A percentile compares a stretch with the other conserved stretches of the same genome.
These are phyloP conservation scores for Elaeagnus macrophylla DNA, from an alignment of 306 rosid genomes.

Conservation along the genomic window DNA sequence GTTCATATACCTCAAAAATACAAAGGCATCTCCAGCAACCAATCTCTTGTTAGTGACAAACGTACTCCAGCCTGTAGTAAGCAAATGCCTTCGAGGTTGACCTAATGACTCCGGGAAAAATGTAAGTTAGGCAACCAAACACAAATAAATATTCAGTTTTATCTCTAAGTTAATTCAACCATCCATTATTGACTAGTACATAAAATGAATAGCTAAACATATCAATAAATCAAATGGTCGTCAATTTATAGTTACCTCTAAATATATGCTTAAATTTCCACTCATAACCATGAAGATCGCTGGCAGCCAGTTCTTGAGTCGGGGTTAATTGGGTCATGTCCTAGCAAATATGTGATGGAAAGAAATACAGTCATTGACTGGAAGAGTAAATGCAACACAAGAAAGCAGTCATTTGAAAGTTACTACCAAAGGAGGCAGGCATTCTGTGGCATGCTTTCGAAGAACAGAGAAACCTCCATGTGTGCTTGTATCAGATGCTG, in stretches of 20 bases:
- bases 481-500: slow-evolving; percentile 96
- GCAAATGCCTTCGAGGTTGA: slow-evolving; percentile 91
- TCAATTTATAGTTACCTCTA: slow-evolving; percentile 46
- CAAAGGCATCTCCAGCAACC: slow-evolving; percentile 85
- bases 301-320: slow-evolving; percentile 68
- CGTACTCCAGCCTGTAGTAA: slow-evolving; percentile 93
- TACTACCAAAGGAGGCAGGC: slow-evolving; percentile 72
- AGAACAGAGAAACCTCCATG: slow-evolving; percentile 94
- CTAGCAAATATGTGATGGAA: slow-evolving; percentile 24
- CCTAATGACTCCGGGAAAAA: slow-evolving; percentile 33
- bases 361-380: neutral
- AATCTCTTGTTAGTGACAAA: slow-evolving; percentile 78
- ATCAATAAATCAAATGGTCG: neutral
- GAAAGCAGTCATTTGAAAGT: neutral
- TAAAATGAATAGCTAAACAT: neutral
- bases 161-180: neutral
- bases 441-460: slow-evolving; percentile 86
- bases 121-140: neutral
- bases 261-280: slow-evolving; percentile 91
- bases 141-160: slow-evolving; percentile 1
- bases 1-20: slow-evolving; percentile 49
- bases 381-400: neutral
- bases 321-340: slow-evolving; percentile 79
- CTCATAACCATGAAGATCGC: slow-evolving; percentile 85
- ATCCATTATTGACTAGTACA: neutral